These are phyloP conservation scores for Allantophomopsis cytisporea DNA, from an alignment of 2,329 filamentous ascomycete species.

Conservation along the genomic window DNA sequence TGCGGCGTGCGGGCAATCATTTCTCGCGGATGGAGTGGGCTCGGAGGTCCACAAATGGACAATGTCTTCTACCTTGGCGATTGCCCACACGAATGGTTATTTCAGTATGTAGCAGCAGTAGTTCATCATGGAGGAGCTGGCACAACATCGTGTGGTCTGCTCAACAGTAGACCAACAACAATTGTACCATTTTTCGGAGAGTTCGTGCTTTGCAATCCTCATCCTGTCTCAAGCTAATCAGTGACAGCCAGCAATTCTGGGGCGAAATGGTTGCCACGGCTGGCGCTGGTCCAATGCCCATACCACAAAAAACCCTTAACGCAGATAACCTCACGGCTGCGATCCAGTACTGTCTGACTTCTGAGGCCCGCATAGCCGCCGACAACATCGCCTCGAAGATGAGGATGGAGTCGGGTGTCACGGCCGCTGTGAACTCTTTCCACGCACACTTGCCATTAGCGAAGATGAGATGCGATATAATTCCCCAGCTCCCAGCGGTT, in stretches of 20 bases:
- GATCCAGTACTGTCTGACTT: slow-evolving; percentile 43
- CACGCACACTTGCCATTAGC: slow-evolving; percentile 52
- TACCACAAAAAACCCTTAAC: slow-evolving; percentile 54
- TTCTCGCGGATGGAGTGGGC: slow-evolving; percentile 37
- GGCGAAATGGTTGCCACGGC: slow-evolving; percentile 58
- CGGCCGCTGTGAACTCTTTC: slow-evolving; percentile 50
- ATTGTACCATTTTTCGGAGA: slow-evolving; percentile 45
- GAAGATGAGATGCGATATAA: slow-evolving; percentile 51
- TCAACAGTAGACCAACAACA: slow-evolving; percentile 33
- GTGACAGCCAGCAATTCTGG: slow-evolving; percentile 54
- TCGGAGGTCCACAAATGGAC: slow-evolving; percentile 20
- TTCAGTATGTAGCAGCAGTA: slow-evolving; percentile 37
- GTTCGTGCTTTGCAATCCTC: slow-evolving; percentile 3
- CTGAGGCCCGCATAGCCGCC: slow-evolving; percentile 39
- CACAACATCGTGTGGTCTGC: slow-evolving; percentile 39
- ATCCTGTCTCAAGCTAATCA: not conserved
- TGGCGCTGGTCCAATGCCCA: slow-evolving; percentile 55
- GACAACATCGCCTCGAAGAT: slow-evolving; percentile 39
- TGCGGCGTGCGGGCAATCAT: slow-evolving; percentile 36
- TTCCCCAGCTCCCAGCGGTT: slow-evolving; percentile 32
- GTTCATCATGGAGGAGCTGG: slow-evolving; percentile 47
- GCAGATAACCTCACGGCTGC: slow-evolving; percentile 47
- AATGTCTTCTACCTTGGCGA: slow-evolving; percentile 37
- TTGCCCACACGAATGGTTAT: slow-evolving; percentile 43
- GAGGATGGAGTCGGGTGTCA: slow-evolving; percentile 45